Conservation (phyloP, 2,329 filamentous ascomycete genomes). For the Chaetomiaceae sp. region DNA sequence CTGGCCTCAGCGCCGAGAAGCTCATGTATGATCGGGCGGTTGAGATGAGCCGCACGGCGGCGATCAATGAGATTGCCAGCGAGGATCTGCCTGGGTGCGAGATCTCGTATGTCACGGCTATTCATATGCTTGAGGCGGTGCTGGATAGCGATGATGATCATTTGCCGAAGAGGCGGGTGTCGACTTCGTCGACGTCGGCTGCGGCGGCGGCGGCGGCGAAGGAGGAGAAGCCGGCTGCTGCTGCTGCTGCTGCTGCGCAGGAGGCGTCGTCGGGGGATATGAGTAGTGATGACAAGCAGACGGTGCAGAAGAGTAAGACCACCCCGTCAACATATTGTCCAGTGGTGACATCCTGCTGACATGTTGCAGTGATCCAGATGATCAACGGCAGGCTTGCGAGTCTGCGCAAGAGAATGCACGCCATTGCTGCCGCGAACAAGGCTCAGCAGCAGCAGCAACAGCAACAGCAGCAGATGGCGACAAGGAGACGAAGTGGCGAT, state of each 20-base stretch:
- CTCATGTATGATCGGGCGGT: slow-evolving; percentile 96
- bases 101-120: slow-evolving; percentile 87
- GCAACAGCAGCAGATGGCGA: slow-evolving; percentile 33
- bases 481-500: slow-evolving; percentile 52
- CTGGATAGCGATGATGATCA: slow-evolving; percentile 74
- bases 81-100: slow-evolving; percentile 85
- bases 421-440: slow-evolving; percentile 56
- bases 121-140: slow-evolving; percentile 91
- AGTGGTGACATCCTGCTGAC: slow-evolving; percentile 24
- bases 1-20: slow-evolving; percentile 90
- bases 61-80: slow-evolving; percentile 92
- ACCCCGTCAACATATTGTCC: slow-evolving; percentile 10
- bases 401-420: slow-evolving; percentile 57
- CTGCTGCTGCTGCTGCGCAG: slow-evolving; percentile 37
- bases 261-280: slow-evolving; percentile 42
- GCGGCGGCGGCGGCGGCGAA: no score
- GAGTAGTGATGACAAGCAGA: slow-evolving; percentile 67
- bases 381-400: slow-evolving; percentile 51
- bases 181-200: slow-evolving; percentile 37
- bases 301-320: slow-evolving; percentile 65
- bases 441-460: slow-evolving; percentile 36
- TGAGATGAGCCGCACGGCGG: slow-evolving; percentile 92
- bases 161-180: slow-evolving; percentile 36
- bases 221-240: slow-evolving; percentile 38
- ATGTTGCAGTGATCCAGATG: slow-evolving; percentile 55